phyloP scores from a whole-genome alignment of 805 yeast species.

The Wickerhamiella hasegawae region DNA sequence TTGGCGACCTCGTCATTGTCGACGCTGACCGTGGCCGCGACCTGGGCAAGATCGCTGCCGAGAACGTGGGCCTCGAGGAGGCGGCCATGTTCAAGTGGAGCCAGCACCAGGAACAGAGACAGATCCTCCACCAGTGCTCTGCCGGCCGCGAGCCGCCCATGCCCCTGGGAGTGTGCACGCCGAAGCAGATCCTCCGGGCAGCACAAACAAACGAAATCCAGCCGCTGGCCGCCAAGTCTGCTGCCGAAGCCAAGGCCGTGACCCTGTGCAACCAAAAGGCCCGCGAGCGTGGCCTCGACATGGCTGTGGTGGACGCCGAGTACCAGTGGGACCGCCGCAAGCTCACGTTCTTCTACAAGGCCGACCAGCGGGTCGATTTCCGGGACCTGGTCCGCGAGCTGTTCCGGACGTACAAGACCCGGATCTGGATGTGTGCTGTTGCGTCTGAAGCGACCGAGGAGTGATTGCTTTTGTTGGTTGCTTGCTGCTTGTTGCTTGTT shows the following conservation, averaged over 20 bases:
- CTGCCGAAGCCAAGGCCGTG: slow-evolving; percentile 58
- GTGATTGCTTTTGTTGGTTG: too few relatives aligned
- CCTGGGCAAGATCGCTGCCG: slow-evolving; percentile 47
- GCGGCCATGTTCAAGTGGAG: slow-evolving; percentile 50
- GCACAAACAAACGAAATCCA: slow-evolving; percentile 48
- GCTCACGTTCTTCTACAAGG: slow-evolving; percentile 58
- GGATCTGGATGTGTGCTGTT: slow-evolving; percentile 82
- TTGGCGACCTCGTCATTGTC: slow-evolving; percentile 60
- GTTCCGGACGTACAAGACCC: slow-evolving; percentile 58
- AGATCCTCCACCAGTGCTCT: slow-evolving; percentile 33
- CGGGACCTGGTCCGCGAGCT: slow-evolving; percentile 62
- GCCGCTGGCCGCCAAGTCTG: slow-evolving; percentile 39
- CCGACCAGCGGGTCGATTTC: slow-evolving; percentile 55
- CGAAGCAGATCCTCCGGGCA: slow-evolving; percentile 47
- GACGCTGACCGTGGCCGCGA: slow-evolving; percentile 76
- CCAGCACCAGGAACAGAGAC: slow-evolving; percentile 58
- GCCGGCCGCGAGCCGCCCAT: slow-evolving; percentile 14
- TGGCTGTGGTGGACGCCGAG: slow-evolving; percentile 63
- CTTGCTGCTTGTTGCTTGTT: too few relatives aligned
- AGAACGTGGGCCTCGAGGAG: slow-evolving; percentile 44
- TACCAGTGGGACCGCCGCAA: slow-evolving; percentile 76
- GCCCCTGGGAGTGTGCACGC: slow-evolving; percentile 40
- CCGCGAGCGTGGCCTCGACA: slow-evolving; percentile 30
- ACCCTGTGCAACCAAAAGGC: slow-evolving; percentile 45
- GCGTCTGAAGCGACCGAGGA: slow-evolving; percentile 1